phyloP scores from a whole-genome alignment of 208 protist species.

The Acanthamoeba healyi region DNA sequence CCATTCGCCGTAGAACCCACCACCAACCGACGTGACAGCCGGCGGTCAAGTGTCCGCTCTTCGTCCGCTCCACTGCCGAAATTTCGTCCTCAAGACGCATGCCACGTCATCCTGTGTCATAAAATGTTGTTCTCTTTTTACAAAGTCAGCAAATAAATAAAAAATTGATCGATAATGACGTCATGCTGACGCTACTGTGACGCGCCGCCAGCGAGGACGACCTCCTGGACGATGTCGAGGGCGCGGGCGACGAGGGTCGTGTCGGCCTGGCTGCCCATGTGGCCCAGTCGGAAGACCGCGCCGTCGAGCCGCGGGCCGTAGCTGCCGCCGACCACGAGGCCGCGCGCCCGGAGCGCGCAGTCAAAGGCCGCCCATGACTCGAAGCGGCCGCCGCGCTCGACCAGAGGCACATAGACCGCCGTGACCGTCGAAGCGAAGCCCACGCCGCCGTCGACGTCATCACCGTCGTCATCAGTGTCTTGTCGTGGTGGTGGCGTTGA shows the following conservation, averaged over 20 bases:
- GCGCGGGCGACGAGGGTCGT: background rate
- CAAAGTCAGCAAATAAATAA: no score
- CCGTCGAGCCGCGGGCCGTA: slow-evolving; percentile 40
- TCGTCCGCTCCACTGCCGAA: background rate
- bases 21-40: background rate
- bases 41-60: background rate
- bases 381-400: background rate
- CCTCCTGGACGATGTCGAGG: slow-evolving; percentile 7
- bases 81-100: background rate
- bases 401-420: slow-evolving; percentile 54
- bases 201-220: background rate
- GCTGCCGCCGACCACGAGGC: slow-evolving; percentile 64
- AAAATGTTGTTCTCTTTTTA: background rate
- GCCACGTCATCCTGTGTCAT: background rate
- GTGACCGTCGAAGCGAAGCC: slow-evolving; percentile 57
- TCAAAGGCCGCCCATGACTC: slow-evolving; percentile 58
- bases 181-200: background rate
- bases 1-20: background rate
- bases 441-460: background rate
- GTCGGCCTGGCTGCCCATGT: slow-evolving; percentile 75
- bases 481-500: background rate
- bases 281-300: slow-evolving; percentile 67
- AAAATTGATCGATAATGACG: background rate
- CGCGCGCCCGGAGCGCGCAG: background rate
- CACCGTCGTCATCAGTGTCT: background rate